Conservation (phyloP, 129 eudicot genomes). For the Silybum marianum region DNA sequence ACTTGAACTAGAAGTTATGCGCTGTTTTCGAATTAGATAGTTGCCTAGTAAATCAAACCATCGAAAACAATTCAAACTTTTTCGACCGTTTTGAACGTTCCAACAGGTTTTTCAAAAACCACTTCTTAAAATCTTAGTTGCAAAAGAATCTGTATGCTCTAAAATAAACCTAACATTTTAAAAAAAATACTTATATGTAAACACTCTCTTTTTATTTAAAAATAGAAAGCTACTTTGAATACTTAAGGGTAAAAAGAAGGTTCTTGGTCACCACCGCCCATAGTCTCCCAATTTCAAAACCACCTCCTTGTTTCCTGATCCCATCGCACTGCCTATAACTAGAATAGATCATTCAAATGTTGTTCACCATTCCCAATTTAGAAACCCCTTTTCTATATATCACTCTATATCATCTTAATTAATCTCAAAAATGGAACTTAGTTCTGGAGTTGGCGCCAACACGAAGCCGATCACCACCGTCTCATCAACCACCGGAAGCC, state of each 20-base stretch:
- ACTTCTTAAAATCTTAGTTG: too few relatives aligned
- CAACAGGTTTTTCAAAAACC: too few relatives aligned
- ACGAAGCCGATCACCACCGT: not conserved
- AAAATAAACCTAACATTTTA: too few relatives aligned
- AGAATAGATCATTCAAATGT: not conserved
- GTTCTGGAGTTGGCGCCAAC: not conserved
- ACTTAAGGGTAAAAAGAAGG: not conserved
- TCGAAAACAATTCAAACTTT: too few relatives aligned
- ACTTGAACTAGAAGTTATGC: too few relatives aligned
- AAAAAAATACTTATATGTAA: too few relatives aligned
- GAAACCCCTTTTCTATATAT: not conserved
- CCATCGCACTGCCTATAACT: conserved; percentile 3
- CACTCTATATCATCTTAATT: not conserved
- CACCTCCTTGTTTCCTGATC: conserved; percentile 22
- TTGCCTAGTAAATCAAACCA: too few relatives aligned
- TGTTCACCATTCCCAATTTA: not conserved
- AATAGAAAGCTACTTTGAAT: too few relatives aligned
- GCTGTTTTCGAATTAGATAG: too few relatives aligned
- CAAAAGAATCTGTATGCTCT: too few relatives aligned
- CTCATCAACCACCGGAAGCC: conserved; percentile 21
- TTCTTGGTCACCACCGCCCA: conserved; percentile 17
- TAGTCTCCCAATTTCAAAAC: conserved; percentile 14
- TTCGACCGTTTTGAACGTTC: too few relatives aligned
- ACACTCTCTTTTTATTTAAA: too few relatives aligned
- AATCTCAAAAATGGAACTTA: conserved; percentile 18